Evolutionary conservation across 441 rosid genomes (phyloP).

Genomic region (Erodium moschatum): DNA sequence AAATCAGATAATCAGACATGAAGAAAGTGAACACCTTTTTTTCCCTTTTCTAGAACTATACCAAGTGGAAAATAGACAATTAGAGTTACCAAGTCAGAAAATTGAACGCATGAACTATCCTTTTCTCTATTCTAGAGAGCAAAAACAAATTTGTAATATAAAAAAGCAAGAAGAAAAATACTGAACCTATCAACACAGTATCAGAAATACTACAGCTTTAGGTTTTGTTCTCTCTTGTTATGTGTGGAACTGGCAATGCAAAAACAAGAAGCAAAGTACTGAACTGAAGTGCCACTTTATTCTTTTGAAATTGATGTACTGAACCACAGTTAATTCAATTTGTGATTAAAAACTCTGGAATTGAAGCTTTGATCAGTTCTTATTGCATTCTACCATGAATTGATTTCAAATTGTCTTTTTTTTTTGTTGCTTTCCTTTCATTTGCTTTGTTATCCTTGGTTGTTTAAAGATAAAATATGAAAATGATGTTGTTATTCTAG

Average conservation of each 20-base stretch:
- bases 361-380: slow-evolving; percentile 1
- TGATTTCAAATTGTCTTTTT: background rate
- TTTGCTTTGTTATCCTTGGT: slow-evolving; percentile 1
- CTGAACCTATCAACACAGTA: background rate
- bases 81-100: background rate
- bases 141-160: background rate
- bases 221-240: slow-evolving; percentile 1
- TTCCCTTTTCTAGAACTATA: background rate
- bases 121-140: background rate
- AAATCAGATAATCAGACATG: background rate
- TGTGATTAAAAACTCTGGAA: background rate
- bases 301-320: background rate
- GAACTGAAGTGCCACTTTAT: background rate
- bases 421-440: background rate
- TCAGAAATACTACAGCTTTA: background rate
- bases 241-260: background rate
- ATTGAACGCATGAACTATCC: background rate
- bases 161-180: background rate
- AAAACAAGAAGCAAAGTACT: background rate
- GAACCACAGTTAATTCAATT: background rate
- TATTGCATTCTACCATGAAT: slow-evolving; percentile 6
- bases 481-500: too few relatives aligned
- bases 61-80: background rate
- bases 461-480: background rate
- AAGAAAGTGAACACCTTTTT: background rate